A percentile compares a stretch with the other conserved stretches of the same genome.
Conservation (phyloP, 441 rosid genomes). For the Cnidoscolus chayamansa region DNA sequence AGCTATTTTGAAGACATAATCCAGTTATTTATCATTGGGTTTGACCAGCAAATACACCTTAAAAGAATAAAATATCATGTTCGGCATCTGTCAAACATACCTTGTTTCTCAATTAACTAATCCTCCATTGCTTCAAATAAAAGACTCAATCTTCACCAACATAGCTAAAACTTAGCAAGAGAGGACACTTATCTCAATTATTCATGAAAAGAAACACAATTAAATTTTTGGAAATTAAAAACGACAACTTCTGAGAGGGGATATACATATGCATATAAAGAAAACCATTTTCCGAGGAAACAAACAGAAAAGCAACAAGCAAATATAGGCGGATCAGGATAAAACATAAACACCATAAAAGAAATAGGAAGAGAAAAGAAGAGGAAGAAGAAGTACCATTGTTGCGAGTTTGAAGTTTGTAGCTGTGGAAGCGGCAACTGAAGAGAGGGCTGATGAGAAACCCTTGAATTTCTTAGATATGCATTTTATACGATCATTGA, state of each 20-base stretch:
- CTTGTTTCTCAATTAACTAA: background rate
- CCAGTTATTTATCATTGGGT: background rate
- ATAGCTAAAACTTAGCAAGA: no score
- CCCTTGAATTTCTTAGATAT: background rate
- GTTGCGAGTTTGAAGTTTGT: background rate
- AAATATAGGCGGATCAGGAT: background rate
- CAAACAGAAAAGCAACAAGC: no score
- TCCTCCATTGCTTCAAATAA: background rate
- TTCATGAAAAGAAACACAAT: background rate
- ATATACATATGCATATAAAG: background rate
- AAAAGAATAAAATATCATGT: background rate
- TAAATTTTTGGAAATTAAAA: background rate
- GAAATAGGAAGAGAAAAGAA: no score
- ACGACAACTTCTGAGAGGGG: no score
- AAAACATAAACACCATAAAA: background rate
- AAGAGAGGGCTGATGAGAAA: slow-evolving; percentile 5
- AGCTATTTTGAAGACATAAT: no score
- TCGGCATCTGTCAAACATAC: background rate
- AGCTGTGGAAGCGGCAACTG: slow-evolving; percentile 12
- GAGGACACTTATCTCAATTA: background rate
- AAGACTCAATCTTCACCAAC: background rate
- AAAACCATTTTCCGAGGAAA: background rate
- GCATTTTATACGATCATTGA: background rate
- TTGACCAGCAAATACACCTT: background rate
- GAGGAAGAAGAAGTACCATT: slow-evolving; percentile 25